Percentiles rank a stretch among this genome's conserved stretches.
Conservation (phyloP, 768 basidiomycete species). For the Suillus subaureus region DNA sequence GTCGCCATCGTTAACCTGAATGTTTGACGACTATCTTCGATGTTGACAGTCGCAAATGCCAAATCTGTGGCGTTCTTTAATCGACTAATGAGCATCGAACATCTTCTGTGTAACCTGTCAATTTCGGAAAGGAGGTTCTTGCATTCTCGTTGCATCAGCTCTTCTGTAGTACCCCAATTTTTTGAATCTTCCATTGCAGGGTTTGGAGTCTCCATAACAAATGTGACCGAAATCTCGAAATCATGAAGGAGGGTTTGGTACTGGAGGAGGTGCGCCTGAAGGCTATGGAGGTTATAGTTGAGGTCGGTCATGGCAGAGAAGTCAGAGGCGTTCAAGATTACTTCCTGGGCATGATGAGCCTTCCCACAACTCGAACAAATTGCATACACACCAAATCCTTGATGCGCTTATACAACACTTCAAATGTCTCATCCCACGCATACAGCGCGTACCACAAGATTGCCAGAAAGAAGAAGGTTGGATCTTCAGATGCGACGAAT, state of each 20-base stretch:
- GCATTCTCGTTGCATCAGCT: constrained; percentile 21
- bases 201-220: constrained; percentile 46
- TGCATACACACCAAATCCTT: constrained; percentile 42
- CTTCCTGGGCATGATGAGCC: not conserved
- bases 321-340: constrained; percentile 34
- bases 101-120: constrained; percentile 37
- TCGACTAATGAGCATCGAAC: constrained; percentile 29
- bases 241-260: constrained; percentile 51
- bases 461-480: constrained; percentile 50
- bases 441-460: constrained; percentile 55
- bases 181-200: constrained; percentile 37
- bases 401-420: constrained; percentile 48
- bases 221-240: constrained; percentile 47
- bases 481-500: constrained; percentile 33
- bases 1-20: constrained; percentile 43
- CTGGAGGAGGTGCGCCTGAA: constrained; percentile 53
- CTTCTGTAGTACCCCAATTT: not conserved
- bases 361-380: constrained; percentile 16
- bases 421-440: constrained; percentile 55
- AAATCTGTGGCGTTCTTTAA: constrained; percentile 35
- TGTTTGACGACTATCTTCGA: constrained; percentile 58
- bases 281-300: constrained; percentile 54
- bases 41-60: constrained; percentile 62
- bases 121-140: constrained; percentile 42
- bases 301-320: constrained; percentile 48